phyloP scores from a whole-genome alignment of 2,329 filamentous ascomycete species.

The Aphanoascus verrucosus region DNA sequence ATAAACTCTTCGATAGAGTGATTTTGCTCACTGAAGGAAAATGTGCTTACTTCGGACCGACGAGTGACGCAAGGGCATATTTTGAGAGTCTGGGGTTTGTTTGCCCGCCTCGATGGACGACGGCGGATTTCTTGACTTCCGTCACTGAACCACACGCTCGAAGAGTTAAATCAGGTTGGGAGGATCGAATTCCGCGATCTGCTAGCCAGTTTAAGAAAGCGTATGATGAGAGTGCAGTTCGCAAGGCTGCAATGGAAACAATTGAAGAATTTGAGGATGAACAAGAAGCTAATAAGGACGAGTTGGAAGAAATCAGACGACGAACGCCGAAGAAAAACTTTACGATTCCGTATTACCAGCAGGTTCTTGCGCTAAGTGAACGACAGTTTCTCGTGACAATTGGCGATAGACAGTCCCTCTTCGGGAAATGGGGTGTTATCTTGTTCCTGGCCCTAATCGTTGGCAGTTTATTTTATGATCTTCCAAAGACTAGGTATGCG shows the following conservation, averaged over 20 bases:
- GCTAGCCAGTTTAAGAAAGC: slow-evolving; percentile 45
- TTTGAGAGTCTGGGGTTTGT: slow-evolving; percentile 61
- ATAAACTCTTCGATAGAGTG: slow-evolving; percentile 56
- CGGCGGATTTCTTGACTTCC: slow-evolving; percentile 66
- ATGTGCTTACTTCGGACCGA: slow-evolving; percentile 60
- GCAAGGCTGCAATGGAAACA: slow-evolving; percentile 37
- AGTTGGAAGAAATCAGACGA: slow-evolving; percentile 32
- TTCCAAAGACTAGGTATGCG: slow-evolving; percentile 38
- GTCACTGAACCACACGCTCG: slow-evolving; percentile 54
- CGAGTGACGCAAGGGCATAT: slow-evolving; percentile 54
- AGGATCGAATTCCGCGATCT: slow-evolving; percentile 46
- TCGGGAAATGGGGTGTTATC: slow-evolving; percentile 43
- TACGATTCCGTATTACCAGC: slow-evolving; percentile 41
- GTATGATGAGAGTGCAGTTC: slow-evolving; percentile 41
- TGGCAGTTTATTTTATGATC: slow-evolving; percentile 44
- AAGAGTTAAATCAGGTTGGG: slow-evolving; percentile 45
- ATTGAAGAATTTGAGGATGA: slow-evolving; percentile 45
- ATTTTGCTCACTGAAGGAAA: slow-evolving; percentile 57
- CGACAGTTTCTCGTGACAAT: slow-evolving; percentile 43
- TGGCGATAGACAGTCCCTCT: slow-evolving; percentile 42
- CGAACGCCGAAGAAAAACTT: slow-evolving; percentile 42
- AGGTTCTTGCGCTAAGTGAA: slow-evolving; percentile 47
- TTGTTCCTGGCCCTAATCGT: slow-evolving; percentile 38
- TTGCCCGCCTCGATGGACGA: slow-evolving; percentile 60
- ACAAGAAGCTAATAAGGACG: slow-evolving; percentile 33